These are phyloP conservation scores for Prunus yedoensis DNA, from an alignment of 331 rosid species.

Conservation along the genomic window DNA sequence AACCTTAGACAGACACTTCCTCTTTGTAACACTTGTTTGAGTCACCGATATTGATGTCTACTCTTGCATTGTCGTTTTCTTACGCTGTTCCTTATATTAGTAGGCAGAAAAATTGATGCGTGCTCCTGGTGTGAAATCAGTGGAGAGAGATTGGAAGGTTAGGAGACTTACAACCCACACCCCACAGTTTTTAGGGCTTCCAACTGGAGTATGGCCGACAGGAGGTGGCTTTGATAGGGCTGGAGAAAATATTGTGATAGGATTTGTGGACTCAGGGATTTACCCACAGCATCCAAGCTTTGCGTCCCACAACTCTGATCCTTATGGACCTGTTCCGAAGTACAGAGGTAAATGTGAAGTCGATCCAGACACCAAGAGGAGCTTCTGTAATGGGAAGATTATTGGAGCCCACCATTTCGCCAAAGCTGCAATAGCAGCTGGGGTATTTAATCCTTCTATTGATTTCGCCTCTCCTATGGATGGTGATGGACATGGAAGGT, in stretches of 20 bases:
- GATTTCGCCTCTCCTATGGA: constrained; percentile 95
- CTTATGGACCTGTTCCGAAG: constrained; percentile 76
- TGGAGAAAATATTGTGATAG: constrained; percentile 95
- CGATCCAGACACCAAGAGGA: constrained; percentile 79
- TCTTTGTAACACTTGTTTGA: constrained; percentile 10
- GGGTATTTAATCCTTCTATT: constrained; percentile 82
- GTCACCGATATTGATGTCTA: constrained; percentile 15
- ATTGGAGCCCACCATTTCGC: constrained; percentile 99
- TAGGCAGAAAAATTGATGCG: constrained; percentile 94
- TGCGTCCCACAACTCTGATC: constrained; percentile 59
- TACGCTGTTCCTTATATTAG: constrained; percentile 47
- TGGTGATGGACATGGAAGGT: constrained; percentile 99
- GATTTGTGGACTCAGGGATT: constrained; percentile 97
- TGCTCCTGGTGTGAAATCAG: constrained; percentile 85
- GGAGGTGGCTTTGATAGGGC: constrained; percentile 98
- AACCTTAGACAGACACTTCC: constrained; percentile 37
- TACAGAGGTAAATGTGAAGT: constrained; percentile 95
- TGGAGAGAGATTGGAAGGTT: constrained; percentile 97
- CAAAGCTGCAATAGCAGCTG: constrained; percentile 95
- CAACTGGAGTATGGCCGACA: constrained; percentile 99
- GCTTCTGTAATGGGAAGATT: constrained; percentile 92
- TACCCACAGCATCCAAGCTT: constrained; percentile 97
- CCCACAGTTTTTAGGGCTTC: constrained; percentile 98
- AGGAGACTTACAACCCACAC: constrained; percentile 89
- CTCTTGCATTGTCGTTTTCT: constrained; percentile 42